A percentile compares a stretch with the other conserved stretches of the same genome.
phyloP scores from a whole-genome alignment of 805 yeast species.

The Metschnikowia cerradonensis region DNA sequence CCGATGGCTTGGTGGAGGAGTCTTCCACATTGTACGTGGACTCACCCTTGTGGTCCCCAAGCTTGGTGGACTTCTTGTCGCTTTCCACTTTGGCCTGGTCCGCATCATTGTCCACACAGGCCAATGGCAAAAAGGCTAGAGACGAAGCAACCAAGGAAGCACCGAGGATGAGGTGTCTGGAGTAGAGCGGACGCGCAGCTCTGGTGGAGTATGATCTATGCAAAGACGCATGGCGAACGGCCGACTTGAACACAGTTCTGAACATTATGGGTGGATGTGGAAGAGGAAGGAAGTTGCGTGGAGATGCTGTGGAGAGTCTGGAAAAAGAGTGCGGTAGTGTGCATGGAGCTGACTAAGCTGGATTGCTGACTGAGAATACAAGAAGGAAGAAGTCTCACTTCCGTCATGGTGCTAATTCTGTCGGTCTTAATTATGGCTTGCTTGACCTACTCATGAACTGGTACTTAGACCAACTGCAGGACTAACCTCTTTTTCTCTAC shows the following conservation, averaged over 20 bases:
- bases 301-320: background rate
- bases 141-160: conserved; percentile 11
- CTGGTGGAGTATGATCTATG: conserved; percentile 12
- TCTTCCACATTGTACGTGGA: conserved; percentile 7
- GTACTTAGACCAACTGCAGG: too few species aligned
- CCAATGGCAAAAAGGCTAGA: conserved; percentile 5
- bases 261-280: conserved; percentile 9
- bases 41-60: conserved; percentile 6
- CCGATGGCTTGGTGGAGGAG: conserved; percentile 6
- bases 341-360: conserved; percentile 4
- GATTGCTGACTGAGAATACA: background rate
- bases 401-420: too few species aligned
- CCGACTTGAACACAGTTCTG: conserved; percentile 13
- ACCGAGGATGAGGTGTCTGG: conserved; percentile 4
- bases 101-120: conserved; percentile 14
- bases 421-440: too few species aligned
- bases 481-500: too few species aligned
- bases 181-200: conserved; percentile 1
- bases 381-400: too few species aligned
- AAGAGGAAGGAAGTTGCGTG: background rate
- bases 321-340: conserved; percentile 5
- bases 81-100: conserved; percentile 11
- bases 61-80: conserved; percentile 6
- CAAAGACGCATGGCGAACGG: conserved; percentile 11
- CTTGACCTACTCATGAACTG: too few species aligned